Conservation (phyloP, 2,329 filamentous ascomycete genomes). For the Fusarium denticulatum region DNA sequence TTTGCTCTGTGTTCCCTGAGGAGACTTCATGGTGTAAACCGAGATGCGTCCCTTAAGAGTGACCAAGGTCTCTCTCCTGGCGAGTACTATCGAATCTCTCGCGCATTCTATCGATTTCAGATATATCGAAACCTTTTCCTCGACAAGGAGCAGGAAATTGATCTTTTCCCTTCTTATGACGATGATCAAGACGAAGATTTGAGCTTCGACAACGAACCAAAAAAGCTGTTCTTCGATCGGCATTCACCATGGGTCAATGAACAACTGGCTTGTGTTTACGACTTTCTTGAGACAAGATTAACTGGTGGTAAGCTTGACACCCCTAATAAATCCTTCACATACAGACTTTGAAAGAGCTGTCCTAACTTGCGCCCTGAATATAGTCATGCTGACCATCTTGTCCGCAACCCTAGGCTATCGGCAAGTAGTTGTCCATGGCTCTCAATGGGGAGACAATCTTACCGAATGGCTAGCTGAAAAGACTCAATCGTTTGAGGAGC, state of each 20-base stretch:
- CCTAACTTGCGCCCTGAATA: conserved; percentile 4
- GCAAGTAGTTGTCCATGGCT: conserved; percentile 34
- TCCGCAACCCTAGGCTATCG: conserved; percentile 34
- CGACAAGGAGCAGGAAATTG: not conserved
- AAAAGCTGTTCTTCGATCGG: conserved; percentile 35
- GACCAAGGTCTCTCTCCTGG: conserved; percentile 2
- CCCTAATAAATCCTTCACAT: not conserved
- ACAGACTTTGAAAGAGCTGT: not conserved
- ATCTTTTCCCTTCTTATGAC: not conserved
- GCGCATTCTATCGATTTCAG: conserved; percentile 39
- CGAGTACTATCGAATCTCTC: conserved; percentile 28
- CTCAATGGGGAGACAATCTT: conserved; percentile 32
- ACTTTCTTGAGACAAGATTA: conserved; percentile 33
- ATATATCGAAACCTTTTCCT: conserved; percentile 38
- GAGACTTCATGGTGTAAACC: conserved; percentile 27
- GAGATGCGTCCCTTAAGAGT: conserved; percentile 1
- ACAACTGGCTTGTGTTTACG: conserved; percentile 35
- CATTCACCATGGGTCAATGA: conserved; percentile 40
- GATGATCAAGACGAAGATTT: not conserved
- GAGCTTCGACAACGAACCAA: not conserved
- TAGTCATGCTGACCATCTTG: conserved; percentile 37
- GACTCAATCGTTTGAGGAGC: conserved; percentile 33
- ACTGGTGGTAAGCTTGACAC: conserved; percentile 26
- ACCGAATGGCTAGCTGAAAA: conserved; percentile 34
- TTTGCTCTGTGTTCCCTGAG: conserved; percentile 17